Percentiles rank a stretch among this genome's conserved stretches.
Conservation (phyloP, 306 rosid genomes). For the Alnus glutinosa region DNA sequence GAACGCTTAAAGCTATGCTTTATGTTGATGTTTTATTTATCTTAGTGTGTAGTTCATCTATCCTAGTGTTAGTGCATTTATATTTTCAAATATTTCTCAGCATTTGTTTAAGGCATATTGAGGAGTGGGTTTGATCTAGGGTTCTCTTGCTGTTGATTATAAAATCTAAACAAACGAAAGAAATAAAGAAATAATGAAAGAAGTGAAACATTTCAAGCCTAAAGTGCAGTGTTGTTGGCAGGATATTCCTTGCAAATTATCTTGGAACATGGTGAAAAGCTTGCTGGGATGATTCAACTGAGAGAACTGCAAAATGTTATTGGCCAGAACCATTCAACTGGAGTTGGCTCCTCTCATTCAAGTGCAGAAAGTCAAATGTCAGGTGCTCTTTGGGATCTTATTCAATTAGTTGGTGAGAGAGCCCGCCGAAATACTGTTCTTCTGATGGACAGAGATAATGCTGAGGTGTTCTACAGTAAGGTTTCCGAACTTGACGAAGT, state of each 20-base stretch:
- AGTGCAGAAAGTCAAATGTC: constrained; percentile 60
- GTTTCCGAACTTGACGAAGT: constrained; percentile 90
- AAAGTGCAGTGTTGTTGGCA: constrained; percentile 36
- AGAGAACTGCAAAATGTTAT: constrained; percentile 81
- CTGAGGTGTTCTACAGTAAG: constrained; percentile 95
- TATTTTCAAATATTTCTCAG: not conserved
- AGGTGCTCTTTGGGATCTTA: constrained; percentile 96
- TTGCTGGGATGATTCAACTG: constrained; percentile 87
- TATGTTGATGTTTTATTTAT: not conserved
- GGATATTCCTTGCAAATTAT: constrained; percentile 82
- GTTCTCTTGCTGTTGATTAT: constrained; percentile 26
- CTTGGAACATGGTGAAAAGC: constrained; percentile 96
- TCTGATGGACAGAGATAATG: constrained; percentile 96
- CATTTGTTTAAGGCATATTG: constrained; percentile 11
- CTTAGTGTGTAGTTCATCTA: not conserved
- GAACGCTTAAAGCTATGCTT: constrained; percentile 9
- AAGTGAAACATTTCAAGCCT: constrained; percentile 22
- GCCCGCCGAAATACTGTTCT: constrained; percentile 87
- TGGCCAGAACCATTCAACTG: constrained; percentile 69
- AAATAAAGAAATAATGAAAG: not conserved
- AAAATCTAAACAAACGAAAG: not conserved
- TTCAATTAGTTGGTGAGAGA: constrained; percentile 91
- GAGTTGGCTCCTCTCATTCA: constrained; percentile 46
- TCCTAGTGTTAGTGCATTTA: not conserved
- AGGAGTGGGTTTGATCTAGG: constrained; percentile 11